Evolutionary conservation across 257 asterid genomes (phyloP), one percentile per base, ranked within the genome.

Genomic region (Leptodermis oblonga): DNA sequence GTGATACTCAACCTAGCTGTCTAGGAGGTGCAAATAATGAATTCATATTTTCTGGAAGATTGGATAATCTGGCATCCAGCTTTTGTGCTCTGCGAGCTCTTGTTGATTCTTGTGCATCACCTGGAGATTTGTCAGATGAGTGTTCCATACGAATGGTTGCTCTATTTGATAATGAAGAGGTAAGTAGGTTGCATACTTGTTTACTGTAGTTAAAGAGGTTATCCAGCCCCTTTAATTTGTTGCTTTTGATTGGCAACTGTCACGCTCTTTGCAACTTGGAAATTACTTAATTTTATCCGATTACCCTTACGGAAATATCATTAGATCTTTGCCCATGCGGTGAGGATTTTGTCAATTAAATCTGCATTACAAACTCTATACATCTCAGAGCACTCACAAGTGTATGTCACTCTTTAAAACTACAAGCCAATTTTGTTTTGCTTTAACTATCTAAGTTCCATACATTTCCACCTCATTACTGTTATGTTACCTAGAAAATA

Each of bases 1-100:
- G 97, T 49, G 99, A 93, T 78, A 93, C 92, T 75, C 97, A 93
- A 80, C 89, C 99, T 71, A 90, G 99, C 83, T 93, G 99, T 82
- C 96, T 91, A 68, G 99, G 97, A 77, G 99, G 97, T 85, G 97
- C 92, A 73, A 87, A 87, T 73, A 84, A 91, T 48, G 97, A 93
- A 82, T 89, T 93, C 86, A 82, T 93, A 82, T 90, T 89, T 80
- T 93, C 99, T 80, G 99, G 99, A 82, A 88, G 99, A 84, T 70
- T 93, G 86, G 99, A 93, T 78, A 90, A 93, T 83, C 92, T 93
- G 67, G 99, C 99, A 65, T 93, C 97, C 65, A 90, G 96, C 80
- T 93, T 87, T 84, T 93, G 99, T 73, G 95, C 97, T 28, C 75
- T 93, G 80, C 90, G 95, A 86, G 99, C 96, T 84, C 95, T 93